phyloP scores from a whole-genome alignment of 306 rosid genomes.

The Corylus americana region DNA sequence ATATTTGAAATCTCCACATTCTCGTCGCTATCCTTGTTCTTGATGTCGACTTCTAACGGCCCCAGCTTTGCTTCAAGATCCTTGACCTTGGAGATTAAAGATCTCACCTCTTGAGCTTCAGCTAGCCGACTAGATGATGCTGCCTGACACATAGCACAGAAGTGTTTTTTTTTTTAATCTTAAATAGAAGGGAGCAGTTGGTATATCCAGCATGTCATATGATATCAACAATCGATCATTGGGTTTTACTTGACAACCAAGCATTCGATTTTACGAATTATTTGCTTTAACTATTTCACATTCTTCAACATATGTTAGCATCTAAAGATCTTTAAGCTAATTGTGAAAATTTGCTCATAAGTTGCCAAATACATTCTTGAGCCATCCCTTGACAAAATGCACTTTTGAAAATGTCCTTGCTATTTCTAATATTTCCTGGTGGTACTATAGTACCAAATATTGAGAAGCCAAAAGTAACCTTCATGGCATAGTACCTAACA shows the following conservation, averaged over 20 bases:
- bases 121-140: conserved; percentile 42
- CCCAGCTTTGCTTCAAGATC: conserved; percentile 59
- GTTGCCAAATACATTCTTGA: neutral
- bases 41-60: conserved; percentile 34
- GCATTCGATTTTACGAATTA: neutral
- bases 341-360: too few species aligned
- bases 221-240: neutral
- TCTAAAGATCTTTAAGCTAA: neutral
- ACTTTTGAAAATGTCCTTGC: neutral
- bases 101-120: conserved; percentile 61
- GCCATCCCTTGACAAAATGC: neutral
- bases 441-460: neutral
- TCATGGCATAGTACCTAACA: neutral
- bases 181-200: neutral
- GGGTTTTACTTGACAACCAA: neutral
- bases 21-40: conserved; percentile 14
- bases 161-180: neutral
- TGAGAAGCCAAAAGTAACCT: neutral
- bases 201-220: neutral
- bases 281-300: neutral
- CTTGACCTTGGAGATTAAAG: conserved; percentile 52
- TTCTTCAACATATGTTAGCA: neutral
- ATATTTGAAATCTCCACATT: neutral
- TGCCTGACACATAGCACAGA: conserved; percentile 40
- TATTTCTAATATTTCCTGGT: neutral